These are phyloP conservation scores for Gracilaria domingensis DNA, from an alignment of 23 red algal species.

Conservation along the genomic window DNA sequence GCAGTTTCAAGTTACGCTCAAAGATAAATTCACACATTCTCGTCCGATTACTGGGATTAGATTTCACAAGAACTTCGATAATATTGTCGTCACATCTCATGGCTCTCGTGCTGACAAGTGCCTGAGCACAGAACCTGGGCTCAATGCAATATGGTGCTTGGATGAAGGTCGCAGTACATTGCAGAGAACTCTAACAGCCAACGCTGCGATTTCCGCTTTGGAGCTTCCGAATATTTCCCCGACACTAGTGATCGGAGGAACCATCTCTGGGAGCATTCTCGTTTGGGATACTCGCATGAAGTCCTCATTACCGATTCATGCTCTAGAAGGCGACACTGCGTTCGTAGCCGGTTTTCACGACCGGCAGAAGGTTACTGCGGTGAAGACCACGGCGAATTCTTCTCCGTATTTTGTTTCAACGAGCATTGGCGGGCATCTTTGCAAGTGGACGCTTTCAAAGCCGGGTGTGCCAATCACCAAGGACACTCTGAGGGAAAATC, in stretches of 20 bases:
- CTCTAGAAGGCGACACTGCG: constrained; percentile 18
- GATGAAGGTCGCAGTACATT: constrained; percentile 32
- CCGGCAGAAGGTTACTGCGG: constrained; percentile 16
- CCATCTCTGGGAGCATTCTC: constrained; percentile 16
- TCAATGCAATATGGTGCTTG: constrained; percentile 38
- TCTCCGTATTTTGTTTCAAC: constrained; percentile 50
- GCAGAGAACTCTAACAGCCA: constrained; percentile 36
- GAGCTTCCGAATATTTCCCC: constrained; percentile 43
- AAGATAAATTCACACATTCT: background rate
- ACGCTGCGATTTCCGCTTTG: constrained; percentile 26
- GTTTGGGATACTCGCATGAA: constrained; percentile 65
- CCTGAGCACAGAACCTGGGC: constrained; percentile 13
- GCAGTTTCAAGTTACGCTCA: constrained; percentile 18
- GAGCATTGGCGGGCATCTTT: constrained; percentile 32
- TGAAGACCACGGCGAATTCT: constrained; percentile 10
- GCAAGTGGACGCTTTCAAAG: constrained; percentile 58
- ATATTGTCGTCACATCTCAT: constrained; percentile 43
- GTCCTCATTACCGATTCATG: constrained; percentile 26
- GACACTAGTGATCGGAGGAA: constrained; percentile 50
- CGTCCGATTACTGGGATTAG: constrained; percentile 35
- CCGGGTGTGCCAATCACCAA: constrained; percentile 34
- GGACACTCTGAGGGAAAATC: constrained; percentile 14
- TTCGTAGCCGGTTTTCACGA: constrained; percentile 26
- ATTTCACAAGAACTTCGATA: constrained; percentile 52
- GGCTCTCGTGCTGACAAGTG: constrained; percentile 24